These are phyloP conservation scores for Corrigiola litoralis DNA, from an alignment of 179 eudicot genomes.

Conservation along the genomic window DNA sequence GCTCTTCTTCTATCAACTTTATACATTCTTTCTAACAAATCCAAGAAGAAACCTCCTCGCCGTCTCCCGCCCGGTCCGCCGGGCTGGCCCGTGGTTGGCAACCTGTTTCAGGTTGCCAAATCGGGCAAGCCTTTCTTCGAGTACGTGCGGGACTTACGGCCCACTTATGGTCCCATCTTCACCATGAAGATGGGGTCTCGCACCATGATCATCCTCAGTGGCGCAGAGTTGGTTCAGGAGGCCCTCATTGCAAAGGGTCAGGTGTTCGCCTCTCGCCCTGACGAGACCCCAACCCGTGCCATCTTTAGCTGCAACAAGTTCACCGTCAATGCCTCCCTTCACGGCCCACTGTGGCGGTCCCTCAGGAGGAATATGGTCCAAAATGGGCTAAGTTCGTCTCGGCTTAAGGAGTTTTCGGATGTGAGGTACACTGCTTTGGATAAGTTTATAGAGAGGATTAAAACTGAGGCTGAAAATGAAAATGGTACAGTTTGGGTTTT, in stretches of 20 bases:
- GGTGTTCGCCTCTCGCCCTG: slow-evolving; percentile 62
- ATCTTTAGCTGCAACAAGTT: slow-evolving; percentile 76
- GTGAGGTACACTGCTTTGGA: slow-evolving; percentile 58
- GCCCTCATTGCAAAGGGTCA: slow-evolving; percentile 64
- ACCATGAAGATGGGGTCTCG: slow-evolving; percentile 79
- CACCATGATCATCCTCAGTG: slow-evolving; percentile 61
- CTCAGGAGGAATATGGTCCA: slow-evolving; percentile 83
- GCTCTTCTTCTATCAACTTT: slow-evolving; percentile 34
- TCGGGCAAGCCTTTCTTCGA: slow-evolving; percentile 79
- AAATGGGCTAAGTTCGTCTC: slow-evolving; percentile 50
- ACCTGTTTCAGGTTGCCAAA: slow-evolving; percentile 65
- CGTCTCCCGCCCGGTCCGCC: slow-evolving; percentile 71
- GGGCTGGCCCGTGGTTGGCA: slow-evolving; percentile 72
- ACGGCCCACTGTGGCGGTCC: slow-evolving; percentile 84
- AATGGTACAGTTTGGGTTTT: slow-evolving; percentile 64
- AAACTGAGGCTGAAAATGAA: slow-evolving; percentile 44
- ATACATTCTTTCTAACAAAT: slow-evolving; percentile 5
- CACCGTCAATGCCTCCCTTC: slow-evolving; percentile 65
- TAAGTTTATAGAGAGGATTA: slow-evolving; percentile 41
- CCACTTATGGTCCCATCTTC: slow-evolving; percentile 67
- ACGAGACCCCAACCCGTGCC: slow-evolving; percentile 67
- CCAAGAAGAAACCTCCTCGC: slow-evolving; percentile 19
- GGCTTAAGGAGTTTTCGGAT: slow-evolving; percentile 36
- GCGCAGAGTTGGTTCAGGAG: slow-evolving; percentile 55
- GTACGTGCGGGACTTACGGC: slow-evolving; percentile 52